These are phyloP conservation scores for Cladobotryum mycophilum DNA, from an alignment of 2,329 filamentous ascomycete species.

Conservation along the genomic window DNA sequence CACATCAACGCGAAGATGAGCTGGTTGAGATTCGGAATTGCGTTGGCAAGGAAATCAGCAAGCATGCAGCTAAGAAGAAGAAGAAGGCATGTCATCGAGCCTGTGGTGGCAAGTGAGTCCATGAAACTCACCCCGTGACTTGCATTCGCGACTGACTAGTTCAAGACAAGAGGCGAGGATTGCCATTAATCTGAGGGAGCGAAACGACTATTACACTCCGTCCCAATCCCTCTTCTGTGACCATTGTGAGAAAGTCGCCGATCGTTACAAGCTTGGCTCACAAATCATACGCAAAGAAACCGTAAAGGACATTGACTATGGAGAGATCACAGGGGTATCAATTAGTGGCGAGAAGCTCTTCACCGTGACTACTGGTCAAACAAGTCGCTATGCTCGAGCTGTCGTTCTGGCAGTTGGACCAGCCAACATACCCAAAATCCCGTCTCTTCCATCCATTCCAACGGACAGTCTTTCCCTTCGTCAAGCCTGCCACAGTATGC, in stretches of 20 bases:
- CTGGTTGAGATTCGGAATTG: constrained; percentile 65
- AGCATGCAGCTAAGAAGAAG: constrained; percentile 69
- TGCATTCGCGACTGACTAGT: constrained; percentile 13
- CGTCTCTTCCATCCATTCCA: constrained; percentile 30
- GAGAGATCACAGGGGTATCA: constrained; percentile 38
- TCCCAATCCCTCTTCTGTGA: constrained; percentile 55
- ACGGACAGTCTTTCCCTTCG: constrained; percentile 16
- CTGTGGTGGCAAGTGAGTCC: constrained; percentile 38
- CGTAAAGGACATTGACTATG: constrained; percentile 56
- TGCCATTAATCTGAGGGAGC: constrained; percentile 58
- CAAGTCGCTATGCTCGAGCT: constrained; percentile 43
- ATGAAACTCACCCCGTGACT: not conserved
- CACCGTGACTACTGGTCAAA: constrained; percentile 44
- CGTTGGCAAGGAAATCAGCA: constrained; percentile 74
- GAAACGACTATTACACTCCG: constrained; percentile 64
- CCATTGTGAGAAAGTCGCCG: constrained; percentile 52
- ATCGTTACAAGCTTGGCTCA: constrained; percentile 42
- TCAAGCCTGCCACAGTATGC: constrained; percentile 58
- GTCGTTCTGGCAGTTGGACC: constrained; percentile 68
- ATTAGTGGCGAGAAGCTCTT: constrained; percentile 53
- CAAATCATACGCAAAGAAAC: constrained; percentile 55
- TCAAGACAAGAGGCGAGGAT: constrained; percentile 38
- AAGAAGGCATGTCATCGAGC: constrained; percentile 34
- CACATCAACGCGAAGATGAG: constrained; percentile 53
- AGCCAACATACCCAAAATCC: constrained; percentile 52